A percentile compares a stretch with the other conserved stretches of the same genome.
These are phyloP conservation scores for Tetracentron sinense DNA, from an alignment of 164 flowering plant species.

Conservation along the genomic window DNA sequence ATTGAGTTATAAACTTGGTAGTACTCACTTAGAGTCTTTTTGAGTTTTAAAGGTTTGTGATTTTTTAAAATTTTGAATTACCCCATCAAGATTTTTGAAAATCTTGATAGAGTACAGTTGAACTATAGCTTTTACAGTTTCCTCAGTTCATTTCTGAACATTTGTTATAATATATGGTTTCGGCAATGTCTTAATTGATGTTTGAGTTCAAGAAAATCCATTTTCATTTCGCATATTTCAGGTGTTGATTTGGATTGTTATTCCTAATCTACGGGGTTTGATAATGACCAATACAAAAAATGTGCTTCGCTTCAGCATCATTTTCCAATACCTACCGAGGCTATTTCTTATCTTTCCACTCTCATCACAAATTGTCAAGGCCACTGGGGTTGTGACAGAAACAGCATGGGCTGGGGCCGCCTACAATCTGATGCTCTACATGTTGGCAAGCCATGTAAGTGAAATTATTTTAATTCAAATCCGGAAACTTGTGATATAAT, in stretches of 20 bases:
- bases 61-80: too few species aligned
- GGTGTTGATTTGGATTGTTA: conserved; percentile 71
- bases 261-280: conserved; percentile 59
- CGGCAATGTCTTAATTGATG: too few species aligned
- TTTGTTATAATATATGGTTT: too few species aligned
- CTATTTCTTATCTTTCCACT: conserved; percentile 66
- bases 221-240: conserved; percentile 30
- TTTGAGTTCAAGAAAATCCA: background rate
- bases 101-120: too few species aligned
- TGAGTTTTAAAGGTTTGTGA: background rate
- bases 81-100: too few species aligned
- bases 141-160: too few species aligned
- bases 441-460: conserved; percentile 90
- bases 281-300: conserved; percentile 66
- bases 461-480: too few species aligned
- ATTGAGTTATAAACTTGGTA: background rate
- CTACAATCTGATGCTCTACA: conserved; percentile 70
- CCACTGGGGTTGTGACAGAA: conserved; percentile 64
- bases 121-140: too few species aligned
- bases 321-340: conserved; percentile 68
- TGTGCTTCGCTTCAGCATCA: conserved; percentile 38
- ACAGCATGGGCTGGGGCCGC: conserved; percentile 96
- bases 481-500: too few species aligned
- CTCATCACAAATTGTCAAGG: conserved; percentile 53
- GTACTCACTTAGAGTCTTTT: too few species aligned